A percentile compares a stretch with the other conserved stretches of the same genome.
Evolutionary conservation across 192 early-diverging fungal genomes (phyloP).

Genomic region (Coemansia asiatica): DNA sequence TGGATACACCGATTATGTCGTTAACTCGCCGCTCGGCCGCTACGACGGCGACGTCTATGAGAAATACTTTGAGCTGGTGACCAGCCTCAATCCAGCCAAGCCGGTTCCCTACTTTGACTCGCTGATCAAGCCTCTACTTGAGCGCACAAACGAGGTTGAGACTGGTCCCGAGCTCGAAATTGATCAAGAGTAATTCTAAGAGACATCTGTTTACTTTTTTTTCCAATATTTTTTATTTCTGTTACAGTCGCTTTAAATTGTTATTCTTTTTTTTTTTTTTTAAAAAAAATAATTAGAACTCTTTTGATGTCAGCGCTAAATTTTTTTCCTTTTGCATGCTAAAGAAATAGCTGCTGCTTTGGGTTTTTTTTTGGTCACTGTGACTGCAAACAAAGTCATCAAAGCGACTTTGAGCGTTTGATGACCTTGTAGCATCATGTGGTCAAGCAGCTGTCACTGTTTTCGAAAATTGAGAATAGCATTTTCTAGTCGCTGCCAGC

Average conservation of each 20-base stretch:
- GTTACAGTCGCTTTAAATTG: too few species aligned
- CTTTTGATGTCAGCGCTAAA: not conserved
- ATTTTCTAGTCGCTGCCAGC: not conserved
- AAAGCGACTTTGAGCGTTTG: not conserved
- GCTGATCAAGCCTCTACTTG: slow-evolving; percentile 75
- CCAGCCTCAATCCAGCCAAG: slow-evolving; percentile 68
- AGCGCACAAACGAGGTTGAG: slow-evolving; percentile 59
- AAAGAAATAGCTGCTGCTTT: too few species aligned
- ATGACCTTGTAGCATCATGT: not conserved
- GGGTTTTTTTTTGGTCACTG: too few species aligned
- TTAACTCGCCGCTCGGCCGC: slow-evolving; percentile 86
- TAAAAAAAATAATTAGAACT: not conserved
- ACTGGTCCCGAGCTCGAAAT: slow-evolving; percentile 66
- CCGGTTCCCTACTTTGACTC: slow-evolving; percentile 77
- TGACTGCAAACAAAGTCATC: not conserved
- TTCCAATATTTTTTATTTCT: not conserved
- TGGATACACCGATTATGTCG: slow-evolving; percentile 84
- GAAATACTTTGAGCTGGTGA: slow-evolving; percentile 84
- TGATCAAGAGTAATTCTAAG: slow-evolving; percentile 53
- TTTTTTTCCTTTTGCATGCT: not conserved
- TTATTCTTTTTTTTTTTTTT: not conserved
- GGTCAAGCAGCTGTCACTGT: not conserved
- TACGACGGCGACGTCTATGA: slow-evolving; percentile 84
- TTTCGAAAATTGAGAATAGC: too few species aligned
- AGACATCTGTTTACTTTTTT: not conserved